Conservation (phyloP, 495 filamentous ascomycete species). For the Talaromyces adpressus region DNA sequence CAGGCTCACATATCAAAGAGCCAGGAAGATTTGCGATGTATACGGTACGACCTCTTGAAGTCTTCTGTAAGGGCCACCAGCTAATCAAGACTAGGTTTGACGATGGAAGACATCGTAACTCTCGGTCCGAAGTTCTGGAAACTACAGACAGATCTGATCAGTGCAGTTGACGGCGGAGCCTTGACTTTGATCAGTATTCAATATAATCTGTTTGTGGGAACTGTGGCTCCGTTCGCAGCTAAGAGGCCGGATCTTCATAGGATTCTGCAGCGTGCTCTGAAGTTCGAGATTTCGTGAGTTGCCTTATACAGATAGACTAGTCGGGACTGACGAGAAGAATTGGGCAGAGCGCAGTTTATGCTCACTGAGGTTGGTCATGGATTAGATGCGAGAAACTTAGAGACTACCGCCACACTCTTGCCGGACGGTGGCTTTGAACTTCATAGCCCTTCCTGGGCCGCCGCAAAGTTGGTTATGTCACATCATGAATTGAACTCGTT, state of each 20-base stretch:
- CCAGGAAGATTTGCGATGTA: neutral
- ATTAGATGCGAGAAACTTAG: constrained; percentile 24
- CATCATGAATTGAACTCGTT: neutral
- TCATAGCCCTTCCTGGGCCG: constrained; percentile 19
- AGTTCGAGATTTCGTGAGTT: constrained; percentile 19
- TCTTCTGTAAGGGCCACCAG: neutral
- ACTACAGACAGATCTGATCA: neutral
- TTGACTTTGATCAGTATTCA: constrained; percentile 19
- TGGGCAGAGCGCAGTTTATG: constrained; percentile 20
- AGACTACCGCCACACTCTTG: constrained; percentile 25
- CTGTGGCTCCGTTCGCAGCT: constrained; percentile 15
- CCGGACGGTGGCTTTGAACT: constrained; percentile 24
- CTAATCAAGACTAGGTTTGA: neutral
- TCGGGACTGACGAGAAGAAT: neutral
- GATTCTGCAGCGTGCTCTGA: constrained; percentile 18
- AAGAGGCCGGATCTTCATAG: constrained; percentile 18
- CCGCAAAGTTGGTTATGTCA: constrained; percentile 17
- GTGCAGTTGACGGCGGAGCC: neutral
- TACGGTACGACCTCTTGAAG: neutral
- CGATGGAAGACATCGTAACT: neutral
- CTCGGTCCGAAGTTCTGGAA: neutral
- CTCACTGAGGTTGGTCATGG: constrained; percentile 27
- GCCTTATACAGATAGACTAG: neutral
- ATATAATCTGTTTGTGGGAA: constrained; percentile 27
- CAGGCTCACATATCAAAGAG: neutral